These are phyloP conservation scores for Discostella pseudostelligera DNA, from an alignment of 108 stramenopile species.

Conservation along the genomic window DNA sequence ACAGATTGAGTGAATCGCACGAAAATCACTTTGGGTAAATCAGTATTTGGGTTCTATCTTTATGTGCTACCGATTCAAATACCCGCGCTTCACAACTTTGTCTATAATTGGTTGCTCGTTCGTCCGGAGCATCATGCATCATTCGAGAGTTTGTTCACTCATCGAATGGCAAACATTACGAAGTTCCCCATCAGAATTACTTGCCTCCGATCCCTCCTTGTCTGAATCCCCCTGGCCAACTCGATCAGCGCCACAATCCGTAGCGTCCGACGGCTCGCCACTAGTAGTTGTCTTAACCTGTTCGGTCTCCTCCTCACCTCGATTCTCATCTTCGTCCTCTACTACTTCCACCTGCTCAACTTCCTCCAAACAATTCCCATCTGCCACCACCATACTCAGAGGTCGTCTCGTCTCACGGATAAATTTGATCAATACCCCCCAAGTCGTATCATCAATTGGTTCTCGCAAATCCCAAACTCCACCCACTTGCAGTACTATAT, in stretches of 20 bases:
- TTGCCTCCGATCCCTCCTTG: too few relatives aligned
- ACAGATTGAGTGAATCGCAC: too few relatives aligned
- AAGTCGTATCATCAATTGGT: constrained; percentile 19
- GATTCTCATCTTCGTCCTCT: too few relatives aligned
- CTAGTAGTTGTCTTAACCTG: background rate
- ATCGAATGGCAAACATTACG: too few relatives aligned
- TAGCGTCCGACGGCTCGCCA: background rate
- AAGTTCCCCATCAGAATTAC: too few relatives aligned
- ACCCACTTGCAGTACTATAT: constrained; percentile 23
- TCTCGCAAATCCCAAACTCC: constrained; percentile 34
- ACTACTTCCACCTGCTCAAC: background rate
- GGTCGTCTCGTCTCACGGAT: constrained; percentile 27
- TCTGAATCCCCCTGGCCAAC: too few relatives aligned
- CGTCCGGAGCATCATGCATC: too few relatives aligned
- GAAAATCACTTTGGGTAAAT: too few relatives aligned
- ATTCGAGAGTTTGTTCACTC: too few relatives aligned
- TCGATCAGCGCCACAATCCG: too few relatives aligned
- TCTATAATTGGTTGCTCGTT: too few relatives aligned
- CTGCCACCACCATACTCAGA: constrained; percentile 30
- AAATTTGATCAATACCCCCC: constrained; percentile 30
- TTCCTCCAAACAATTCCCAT: background rate
- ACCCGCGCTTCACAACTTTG: background rate
- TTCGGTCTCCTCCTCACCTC: background rate
- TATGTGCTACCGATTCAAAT: background rate
- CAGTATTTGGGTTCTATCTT: too few relatives aligned